Conservation (phyloP, 768 basidiomycete genomes). For the Cubamyces lactineus region DNA sequence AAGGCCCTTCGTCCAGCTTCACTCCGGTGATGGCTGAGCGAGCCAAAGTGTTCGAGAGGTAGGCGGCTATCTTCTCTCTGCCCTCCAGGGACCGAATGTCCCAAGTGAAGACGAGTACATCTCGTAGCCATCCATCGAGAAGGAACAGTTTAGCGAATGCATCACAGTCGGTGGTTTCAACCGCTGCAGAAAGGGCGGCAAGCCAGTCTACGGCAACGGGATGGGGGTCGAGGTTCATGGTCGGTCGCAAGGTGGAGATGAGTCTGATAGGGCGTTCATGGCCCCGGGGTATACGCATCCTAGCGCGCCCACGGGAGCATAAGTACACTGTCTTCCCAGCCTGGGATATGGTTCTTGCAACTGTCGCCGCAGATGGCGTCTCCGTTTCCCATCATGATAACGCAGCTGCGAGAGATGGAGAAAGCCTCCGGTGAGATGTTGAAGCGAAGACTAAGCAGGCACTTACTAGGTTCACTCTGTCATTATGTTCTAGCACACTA, state of each 20-base stretch:
- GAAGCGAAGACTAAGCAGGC: background rate
- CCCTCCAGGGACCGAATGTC: slow-evolving; percentile 43
- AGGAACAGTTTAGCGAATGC: slow-evolving; percentile 35
- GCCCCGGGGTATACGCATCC: background rate
- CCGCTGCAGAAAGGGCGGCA: slow-evolving; percentile 25
- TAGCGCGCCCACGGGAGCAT: background rate
- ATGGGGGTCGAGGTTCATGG: slow-evolving; percentile 16
- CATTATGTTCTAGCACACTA: no score
- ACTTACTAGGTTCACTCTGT: no score
- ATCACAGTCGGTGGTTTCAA: slow-evolving; percentile 29
- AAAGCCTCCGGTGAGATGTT: background rate
- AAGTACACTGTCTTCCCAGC: slow-evolving; percentile 5
- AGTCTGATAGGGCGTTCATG: background rate
- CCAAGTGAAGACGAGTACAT: slow-evolving; percentile 50
- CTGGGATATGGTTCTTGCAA: background rate
- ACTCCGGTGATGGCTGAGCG: slow-evolving; percentile 33
- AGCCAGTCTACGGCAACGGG: slow-evolving; percentile 37
- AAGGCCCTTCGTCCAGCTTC: slow-evolving; percentile 31
- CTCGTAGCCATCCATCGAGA: slow-evolving; percentile 44
- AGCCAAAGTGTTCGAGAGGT: slow-evolving; percentile 34
- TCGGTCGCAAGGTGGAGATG: background rate
- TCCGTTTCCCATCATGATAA: background rate
- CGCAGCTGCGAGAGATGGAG: background rate
- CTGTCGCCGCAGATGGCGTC: background rate
- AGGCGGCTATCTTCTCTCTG: slow-evolving; percentile 37